A percentile compares a stretch with the other conserved stretches of the same genome.
phyloP scores from a whole-genome alignment of 495 filamentous ascomycete species.

The Gamarada debralockiae region DNA sequence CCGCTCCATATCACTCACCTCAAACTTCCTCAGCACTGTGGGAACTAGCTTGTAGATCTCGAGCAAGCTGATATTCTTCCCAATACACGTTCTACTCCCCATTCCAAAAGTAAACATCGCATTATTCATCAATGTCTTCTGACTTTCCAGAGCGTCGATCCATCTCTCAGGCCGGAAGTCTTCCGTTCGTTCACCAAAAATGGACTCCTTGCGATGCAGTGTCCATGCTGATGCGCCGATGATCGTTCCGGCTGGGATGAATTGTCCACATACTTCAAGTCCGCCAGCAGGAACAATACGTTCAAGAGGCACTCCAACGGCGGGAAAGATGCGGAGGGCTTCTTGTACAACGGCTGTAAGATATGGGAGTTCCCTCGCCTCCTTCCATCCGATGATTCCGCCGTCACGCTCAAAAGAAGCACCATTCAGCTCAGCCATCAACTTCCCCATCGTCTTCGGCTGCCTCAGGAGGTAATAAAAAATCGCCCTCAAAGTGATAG shows the following conservation, averaged over 20 bases:
- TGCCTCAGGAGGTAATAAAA: slow-evolving; percentile 49
- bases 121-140: too few relatives aligned
- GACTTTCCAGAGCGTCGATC: slow-evolving; percentile 34
- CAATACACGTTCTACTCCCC: too few relatives aligned
- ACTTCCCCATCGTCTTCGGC: slow-evolving; percentile 31
- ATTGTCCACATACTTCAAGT: slow-evolving; percentile 37
- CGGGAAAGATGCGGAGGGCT: slow-evolving; percentile 61
- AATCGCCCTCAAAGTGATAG: slow-evolving; percentile 43
- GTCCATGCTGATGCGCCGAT: slow-evolving; percentile 52
- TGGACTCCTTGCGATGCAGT: slow-evolving; percentile 40
- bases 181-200: slow-evolving; percentile 51
- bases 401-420: not conserved
- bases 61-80: too few relatives aligned
- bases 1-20: too few relatives aligned
- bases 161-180: slow-evolving; percentile 52
- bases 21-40: too few relatives aligned
- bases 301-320: slow-evolving; percentile 53
- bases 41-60: too few relatives aligned
- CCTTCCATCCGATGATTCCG: not conserved
- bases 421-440: slow-evolving; percentile 17
- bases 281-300: slow-evolving; percentile 57
- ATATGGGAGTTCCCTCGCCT: not conserved
- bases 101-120: too few relatives aligned
- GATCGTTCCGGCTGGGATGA: slow-evolving; percentile 45
- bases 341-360: slow-evolving; percentile 54